Evolutionary conservation across 495 filamentous ascomycete species (phyloP).

Genomic region (Umbilicaria muhlenbergii): DNA sequence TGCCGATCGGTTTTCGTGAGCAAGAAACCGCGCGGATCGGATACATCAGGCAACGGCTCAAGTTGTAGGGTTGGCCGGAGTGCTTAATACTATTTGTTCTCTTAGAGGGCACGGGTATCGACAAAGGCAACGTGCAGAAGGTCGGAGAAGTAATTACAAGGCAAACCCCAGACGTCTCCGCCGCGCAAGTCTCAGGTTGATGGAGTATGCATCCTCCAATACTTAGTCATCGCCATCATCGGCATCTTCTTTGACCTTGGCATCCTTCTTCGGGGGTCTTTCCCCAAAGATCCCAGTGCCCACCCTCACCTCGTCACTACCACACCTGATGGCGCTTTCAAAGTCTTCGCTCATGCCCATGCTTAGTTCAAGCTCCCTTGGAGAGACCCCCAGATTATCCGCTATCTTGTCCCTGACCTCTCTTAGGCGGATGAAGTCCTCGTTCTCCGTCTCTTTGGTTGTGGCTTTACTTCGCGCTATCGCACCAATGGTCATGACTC

Average conservation of each 20-base stretch:
- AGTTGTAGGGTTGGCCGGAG: too few relatives aligned
- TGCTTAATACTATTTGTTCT: too few relatives aligned
- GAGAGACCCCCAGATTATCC: slow-evolving; percentile 27
- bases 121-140: too few relatives aligned
- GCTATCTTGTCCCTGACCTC: slow-evolving; percentile 53
- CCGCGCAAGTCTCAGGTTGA: too few relatives aligned
- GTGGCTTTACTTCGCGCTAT: slow-evolving; percentile 65
- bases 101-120: too few relatives aligned
- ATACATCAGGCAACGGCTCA: too few relatives aligned
- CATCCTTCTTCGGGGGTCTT: slow-evolving; percentile 57
- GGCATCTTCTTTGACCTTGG: slow-evolving; percentile 32
- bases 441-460: slow-evolving; percentile 65
- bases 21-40: too few relatives aligned
- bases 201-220: too few relatives aligned
- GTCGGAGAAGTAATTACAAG: too few relatives aligned
- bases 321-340: slow-evolving; percentile 70
- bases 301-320: slow-evolving; percentile 86
- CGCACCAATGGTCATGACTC: slow-evolving; percentile 93
- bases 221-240: slow-evolving; percentile 3
- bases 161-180: too few relatives aligned
- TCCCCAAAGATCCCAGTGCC: slow-evolving; percentile 88
- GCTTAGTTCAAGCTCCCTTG: slow-evolving; percentile 42
- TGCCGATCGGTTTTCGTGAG: too few relatives aligned
- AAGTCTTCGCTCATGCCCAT: slow-evolving; percentile 93
- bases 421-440: slow-evolving; percentile 61